Base-by-base conservation (phyloP, 2,329 filamentous ascomycete species). In the Boeremia exigua region DNA sequence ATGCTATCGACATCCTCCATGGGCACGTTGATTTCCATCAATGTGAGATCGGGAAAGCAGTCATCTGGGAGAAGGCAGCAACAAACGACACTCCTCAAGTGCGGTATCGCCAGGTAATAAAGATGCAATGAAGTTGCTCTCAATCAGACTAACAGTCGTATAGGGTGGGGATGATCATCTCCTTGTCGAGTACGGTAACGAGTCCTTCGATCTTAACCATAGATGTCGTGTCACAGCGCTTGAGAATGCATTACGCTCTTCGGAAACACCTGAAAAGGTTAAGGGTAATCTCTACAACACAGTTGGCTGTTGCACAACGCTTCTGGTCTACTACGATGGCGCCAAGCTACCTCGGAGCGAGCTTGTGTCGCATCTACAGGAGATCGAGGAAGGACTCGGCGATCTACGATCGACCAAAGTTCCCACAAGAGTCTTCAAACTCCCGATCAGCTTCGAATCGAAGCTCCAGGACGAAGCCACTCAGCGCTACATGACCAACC, bases 401-500 rank as follows among this genome's bases (percentile, higher is more conserved):
- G 76, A 79, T 49, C 67, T 80, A 10, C 73, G 67, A 52, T 68
- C 68, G 30, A 74, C 71, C 19, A 78, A 78, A 60, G 74, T 80
- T 0, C 75, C 77, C 2, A 77, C 75, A 6, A 75, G 78, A 33
- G 65, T 75, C 19, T 79, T 80, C 70, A 75, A 67, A 36, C 73
- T 80, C 2, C 78, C 78, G 0, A 69, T 80, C 27, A 75, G 74
- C 10, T 80, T 79, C 62, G 73, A 78, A 37, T 76, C 71, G 37
- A 75, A 75, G 53, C 72, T 75, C 14, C 77, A 79, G 57, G 67
- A 78, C 17, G 80, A 83, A 30, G 85, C 86, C 0, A 80, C 86
- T 0, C 75, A 83, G 40, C 79, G 86, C 3, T 89, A 89, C 69
- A 82, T 82, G 66, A 82, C 83, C 23, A 88, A 85, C 0, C 85